Percentiles rank a stretch among this genome's conserved stretches.
These are phyloP conservation scores for Codiaeum variegatum DNA, from an alignment of 441 rosid genomes.

Conservation along the genomic window DNA sequence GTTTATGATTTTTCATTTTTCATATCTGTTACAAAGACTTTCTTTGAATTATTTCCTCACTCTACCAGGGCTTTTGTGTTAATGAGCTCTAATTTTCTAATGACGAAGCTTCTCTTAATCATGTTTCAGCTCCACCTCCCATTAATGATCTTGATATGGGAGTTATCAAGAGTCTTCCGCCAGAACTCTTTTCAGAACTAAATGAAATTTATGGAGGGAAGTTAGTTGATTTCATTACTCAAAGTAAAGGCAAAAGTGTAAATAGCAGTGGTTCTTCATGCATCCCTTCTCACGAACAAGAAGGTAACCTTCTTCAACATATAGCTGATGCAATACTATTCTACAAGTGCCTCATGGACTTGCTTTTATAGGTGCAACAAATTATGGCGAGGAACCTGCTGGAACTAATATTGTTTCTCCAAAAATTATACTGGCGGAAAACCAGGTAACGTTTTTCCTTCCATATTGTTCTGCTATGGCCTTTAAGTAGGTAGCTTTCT, in stretches of 20 bases:
- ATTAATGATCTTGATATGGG: conserved; percentile 73
- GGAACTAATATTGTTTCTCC: conserved; percentile 25
- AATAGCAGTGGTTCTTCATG: conserved; percentile 24
- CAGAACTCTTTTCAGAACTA: conserved; percentile 72
- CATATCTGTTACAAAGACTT: conserved; percentile 39
- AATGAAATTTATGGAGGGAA: conserved; percentile 81
- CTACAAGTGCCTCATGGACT: conserved; percentile 22
- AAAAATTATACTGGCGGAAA: conserved; percentile 21
- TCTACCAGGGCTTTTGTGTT: conserved; percentile 32
- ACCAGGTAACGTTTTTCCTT: conserved; percentile 34
- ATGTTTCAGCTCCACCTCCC: conserved; percentile 49
- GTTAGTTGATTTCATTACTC: conserved; percentile 49
- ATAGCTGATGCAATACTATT: conserved; percentile 1
- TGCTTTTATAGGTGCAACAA: conserved; percentile 23
- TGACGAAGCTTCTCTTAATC: conserved; percentile 28
- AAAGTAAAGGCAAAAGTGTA: conserved; percentile 42
- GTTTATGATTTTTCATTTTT: conserved; percentile 23
- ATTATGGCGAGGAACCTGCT: conserved; percentile 22
- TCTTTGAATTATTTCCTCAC: conserved; percentile 26
- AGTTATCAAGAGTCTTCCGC: conserved; percentile 80
- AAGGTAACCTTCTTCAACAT: conserved; percentile 35
- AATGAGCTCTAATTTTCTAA: conserved; percentile 28
- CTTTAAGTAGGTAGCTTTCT: conserved; percentile 10
- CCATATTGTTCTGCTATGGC: conserved; percentile 2
- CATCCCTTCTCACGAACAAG: conserved; percentile 23